These are phyloP conservation scores for Oryza brachyantha DNA, from an alignment of 176 grass and related monocot species.

Conservation along the genomic window DNA sequence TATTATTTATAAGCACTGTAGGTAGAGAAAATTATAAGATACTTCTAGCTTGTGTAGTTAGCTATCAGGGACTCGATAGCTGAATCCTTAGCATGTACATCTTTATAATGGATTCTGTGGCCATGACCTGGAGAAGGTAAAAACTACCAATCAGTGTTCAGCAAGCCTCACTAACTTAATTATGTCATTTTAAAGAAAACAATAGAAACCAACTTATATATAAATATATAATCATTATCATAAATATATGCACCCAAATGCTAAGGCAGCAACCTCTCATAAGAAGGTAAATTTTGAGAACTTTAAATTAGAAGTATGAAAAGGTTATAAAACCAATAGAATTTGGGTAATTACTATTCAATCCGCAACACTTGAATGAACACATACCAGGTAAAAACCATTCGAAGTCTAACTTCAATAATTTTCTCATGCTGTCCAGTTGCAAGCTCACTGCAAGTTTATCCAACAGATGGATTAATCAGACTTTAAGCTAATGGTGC, in stretches of 20 bases:
- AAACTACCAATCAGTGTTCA: neutral
- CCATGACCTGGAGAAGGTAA: constrained; percentile 37
- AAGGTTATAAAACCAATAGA: neutral
- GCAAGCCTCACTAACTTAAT: neutral
- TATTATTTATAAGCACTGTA: constrained; percentile 10
- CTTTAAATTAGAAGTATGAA: neutral
- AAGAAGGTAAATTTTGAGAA: neutral
- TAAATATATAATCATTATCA: neutral
- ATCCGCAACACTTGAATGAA: neutral
- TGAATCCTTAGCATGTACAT: constrained; percentile 43
- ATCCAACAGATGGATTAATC: neutral
- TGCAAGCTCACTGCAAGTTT: constrained; percentile 60
- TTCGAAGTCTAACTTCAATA: constrained; percentile 52
- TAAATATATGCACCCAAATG: neutral
- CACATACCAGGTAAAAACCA: constrained; percentile 72
- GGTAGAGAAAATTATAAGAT: neutral
- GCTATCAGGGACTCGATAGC: constrained; percentile 30
- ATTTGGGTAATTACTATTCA: neutral
- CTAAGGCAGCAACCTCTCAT: neutral
- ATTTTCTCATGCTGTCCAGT: constrained; percentile 69
- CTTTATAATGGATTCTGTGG: constrained; percentile 35
- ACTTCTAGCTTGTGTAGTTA: constrained; percentile 20
- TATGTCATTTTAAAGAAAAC: neutral
- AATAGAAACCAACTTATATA: neutral
- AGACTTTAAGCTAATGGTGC: neutral